These are phyloP conservation scores for Penicillium sp. DNA, from an alignment of 2,329 filamentous ascomycete species.

Conservation along the genomic window DNA sequence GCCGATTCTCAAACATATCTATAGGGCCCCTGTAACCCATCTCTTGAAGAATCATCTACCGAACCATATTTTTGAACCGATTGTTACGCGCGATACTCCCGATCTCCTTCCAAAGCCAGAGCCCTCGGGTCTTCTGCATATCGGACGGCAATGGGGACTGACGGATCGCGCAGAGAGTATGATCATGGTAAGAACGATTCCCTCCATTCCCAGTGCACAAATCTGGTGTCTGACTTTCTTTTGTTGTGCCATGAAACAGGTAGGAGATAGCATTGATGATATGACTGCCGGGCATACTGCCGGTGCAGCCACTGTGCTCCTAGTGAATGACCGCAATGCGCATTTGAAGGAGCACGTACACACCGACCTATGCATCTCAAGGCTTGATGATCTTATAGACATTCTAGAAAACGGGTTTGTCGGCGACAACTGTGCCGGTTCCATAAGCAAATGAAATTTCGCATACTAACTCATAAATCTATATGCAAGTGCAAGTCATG, in stretches of 20 bases:
- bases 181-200: constrained; percentile 30
- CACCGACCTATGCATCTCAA: constrained; percentile 69
- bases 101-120: constrained; percentile 68
- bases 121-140: constrained; percentile 82
- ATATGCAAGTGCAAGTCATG: not conserved
- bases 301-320: constrained; percentile 83
- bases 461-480: not conserved
- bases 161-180: constrained; percentile 40
- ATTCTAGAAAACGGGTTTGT: constrained; percentile 73
- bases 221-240: not conserved
- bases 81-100: constrained; percentile 79
- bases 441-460: not conserved
- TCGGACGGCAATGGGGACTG: constrained; percentile 72
- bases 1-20: not conserved
- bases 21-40: constrained; percentile 40
- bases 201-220: too few relatives aligned
- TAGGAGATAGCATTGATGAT: constrained; percentile 81
- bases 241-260: constrained; percentile 25
- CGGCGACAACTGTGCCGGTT: constrained; percentile 34
- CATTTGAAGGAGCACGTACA: constrained; percentile 67
- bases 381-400: constrained; percentile 70
- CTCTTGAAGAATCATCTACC: constrained; percentile 67
- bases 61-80: constrained; percentile 65
- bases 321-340: constrained; percentile 77
- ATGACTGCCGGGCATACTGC: constrained; percentile 82